These are phyloP conservation scores for Echeveria elegans DNA, from an alignment of 164 flowering plant genomes.

Conservation along the genomic window DNA sequence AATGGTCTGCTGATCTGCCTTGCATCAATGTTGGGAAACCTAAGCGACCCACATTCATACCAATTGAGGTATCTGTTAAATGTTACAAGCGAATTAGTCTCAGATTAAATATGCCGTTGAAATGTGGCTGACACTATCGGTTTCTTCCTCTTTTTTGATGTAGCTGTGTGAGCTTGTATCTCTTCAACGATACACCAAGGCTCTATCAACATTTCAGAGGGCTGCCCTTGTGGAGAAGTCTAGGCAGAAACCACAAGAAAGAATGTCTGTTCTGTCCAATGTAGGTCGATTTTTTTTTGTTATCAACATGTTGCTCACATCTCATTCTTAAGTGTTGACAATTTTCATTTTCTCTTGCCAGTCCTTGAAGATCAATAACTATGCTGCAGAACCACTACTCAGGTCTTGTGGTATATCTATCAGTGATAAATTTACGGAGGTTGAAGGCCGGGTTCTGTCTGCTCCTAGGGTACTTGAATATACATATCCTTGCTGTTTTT, in stretches of 20 bases:
- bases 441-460: slow-evolving; percentile 72
- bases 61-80: slow-evolving; percentile 31
- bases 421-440: slow-evolving; percentile 40
- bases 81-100: not conserved
- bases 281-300: no score
- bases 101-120: not conserved
- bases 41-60: slow-evolving; percentile 47
- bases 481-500: not conserved
- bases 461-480: slow-evolving; percentile 59
- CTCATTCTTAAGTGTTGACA: no score
- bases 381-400: slow-evolving; percentile 65
- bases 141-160: slow-evolving; percentile 5
- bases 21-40: slow-evolving; percentile 69
- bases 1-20: slow-evolving; percentile 44
- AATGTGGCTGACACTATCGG: not conserved
- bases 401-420: slow-evolving; percentile 53
- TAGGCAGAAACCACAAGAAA: slow-evolving; percentile 83
- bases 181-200: slow-evolving; percentile 80
- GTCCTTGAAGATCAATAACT: slow-evolving; percentile 47
- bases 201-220: slow-evolving; percentile 57
- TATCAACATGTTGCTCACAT: no score
- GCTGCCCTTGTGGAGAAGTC: slow-evolving; percentile 86
- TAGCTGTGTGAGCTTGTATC: slow-evolving; percentile 81
- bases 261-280: slow-evolving; percentile 51
- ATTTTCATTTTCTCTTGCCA: slow-evolving; percentile 17